phyloP scores from a whole-genome alignment of 108 stramenopile species.

The Skeletonema costatum region DNA sequence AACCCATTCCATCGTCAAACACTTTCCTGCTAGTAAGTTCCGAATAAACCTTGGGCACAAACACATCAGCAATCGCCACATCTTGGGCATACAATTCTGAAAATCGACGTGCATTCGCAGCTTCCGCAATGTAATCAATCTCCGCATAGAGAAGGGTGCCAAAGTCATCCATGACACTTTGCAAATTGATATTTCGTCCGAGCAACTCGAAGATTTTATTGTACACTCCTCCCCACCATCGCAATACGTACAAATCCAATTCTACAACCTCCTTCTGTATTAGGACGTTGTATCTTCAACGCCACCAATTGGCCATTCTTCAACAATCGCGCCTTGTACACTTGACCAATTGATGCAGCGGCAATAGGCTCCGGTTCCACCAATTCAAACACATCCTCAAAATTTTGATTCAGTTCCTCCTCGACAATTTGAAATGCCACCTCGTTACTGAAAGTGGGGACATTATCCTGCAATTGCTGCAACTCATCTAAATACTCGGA shows the following conservation, averaged over 20 bases:
- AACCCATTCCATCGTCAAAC: conserved; percentile 97
- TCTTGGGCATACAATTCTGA: conserved; percentile 90
- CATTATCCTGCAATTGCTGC: conserved; percentile 95
- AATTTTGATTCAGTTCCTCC: conserved; percentile 78
- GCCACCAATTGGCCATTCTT: conserved; percentile 91
- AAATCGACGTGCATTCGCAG: conserved; percentile 94
- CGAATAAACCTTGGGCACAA: conserved; percentile 92
- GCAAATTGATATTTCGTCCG: conserved; percentile 88
- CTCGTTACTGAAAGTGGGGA: conserved; percentile 86
- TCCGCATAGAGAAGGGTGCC: conserved; percentile 94
- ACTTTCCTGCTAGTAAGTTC: conserved; percentile 91
- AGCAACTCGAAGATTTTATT: conserved; percentile 73
- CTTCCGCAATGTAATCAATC: conserved; percentile 96
- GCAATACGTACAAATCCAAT: conserved; percentile 91
- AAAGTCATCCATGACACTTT: conserved; percentile 95
- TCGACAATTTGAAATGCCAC: conserved; percentile 86
- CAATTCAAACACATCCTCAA: conserved; percentile 89
- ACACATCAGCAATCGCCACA: conserved; percentile 76
- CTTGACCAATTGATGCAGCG: conserved; percentile 81
- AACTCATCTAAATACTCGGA: conserved; percentile 93
- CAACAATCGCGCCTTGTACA: conserved; percentile 91
- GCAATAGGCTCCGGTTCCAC: conserved; percentile 87
- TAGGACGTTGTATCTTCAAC: conserved; percentile 94
- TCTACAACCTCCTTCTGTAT: conserved; percentile 94
- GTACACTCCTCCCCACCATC: conserved; percentile 93